Conservation (phyloP, 75 land plant species). For the Picea glauca region DNA sequence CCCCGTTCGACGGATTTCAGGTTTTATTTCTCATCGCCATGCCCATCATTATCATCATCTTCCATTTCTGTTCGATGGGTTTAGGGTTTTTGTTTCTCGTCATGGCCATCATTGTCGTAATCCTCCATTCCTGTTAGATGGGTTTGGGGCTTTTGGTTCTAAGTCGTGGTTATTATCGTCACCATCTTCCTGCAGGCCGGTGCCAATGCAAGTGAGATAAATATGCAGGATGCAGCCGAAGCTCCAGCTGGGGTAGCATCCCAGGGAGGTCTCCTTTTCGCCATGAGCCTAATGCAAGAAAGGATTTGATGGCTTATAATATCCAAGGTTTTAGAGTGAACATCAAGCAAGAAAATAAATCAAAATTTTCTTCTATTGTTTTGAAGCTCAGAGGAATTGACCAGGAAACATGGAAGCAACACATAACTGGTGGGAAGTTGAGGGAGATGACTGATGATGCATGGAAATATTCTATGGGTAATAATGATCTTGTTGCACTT, state of each 20-base stretch:
- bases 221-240: slow-evolving; percentile 18
- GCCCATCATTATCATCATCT: no score
- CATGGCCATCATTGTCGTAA: no score
- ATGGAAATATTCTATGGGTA: slow-evolving; percentile 20
- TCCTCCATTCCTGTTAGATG: no score
- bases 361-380: slow-evolving; percentile 43
- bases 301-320: slow-evolving; percentile 18
- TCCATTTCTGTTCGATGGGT: no score
- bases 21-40: no score
- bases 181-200: no score
- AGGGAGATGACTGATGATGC: no score
- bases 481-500: slow-evolving; percentile 36
- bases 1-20: no score
- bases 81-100: no score
- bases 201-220: no score
- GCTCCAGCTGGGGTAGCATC: slow-evolving; percentile 24
- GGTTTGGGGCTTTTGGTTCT: no score
- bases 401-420: slow-evolving; percentile 36
- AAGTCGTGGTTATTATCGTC: no score
- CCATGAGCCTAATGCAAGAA: slow-evolving; percentile 12
- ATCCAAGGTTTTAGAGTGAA: slow-evolving; percentile 30
- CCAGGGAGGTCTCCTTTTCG: slow-evolving; percentile 27
- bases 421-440: slow-evolving; percentile 11
- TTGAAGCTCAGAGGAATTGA: slow-evolving; percentile 40
- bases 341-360: slow-evolving; percentile 36